A percentile compares a stretch with the other conserved stretches of the same genome.
Conservation (phyloP, 805 yeast species). For the Yarrowia sp. region DNA sequence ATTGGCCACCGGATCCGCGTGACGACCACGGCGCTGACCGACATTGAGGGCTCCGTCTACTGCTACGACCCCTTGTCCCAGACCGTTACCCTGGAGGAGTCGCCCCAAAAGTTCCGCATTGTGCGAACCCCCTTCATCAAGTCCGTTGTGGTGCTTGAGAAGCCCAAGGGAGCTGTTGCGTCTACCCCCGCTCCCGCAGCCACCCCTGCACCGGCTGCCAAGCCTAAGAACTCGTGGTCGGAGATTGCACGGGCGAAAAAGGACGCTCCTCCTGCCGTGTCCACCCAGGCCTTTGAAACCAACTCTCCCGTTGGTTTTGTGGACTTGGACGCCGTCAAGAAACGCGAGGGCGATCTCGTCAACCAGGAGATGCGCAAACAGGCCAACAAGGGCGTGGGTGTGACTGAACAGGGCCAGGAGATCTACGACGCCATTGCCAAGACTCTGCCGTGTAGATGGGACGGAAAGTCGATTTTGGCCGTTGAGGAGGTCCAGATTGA, state of each 20-base stretch:
- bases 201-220: constrained; percentile 1
- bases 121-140: constrained; percentile 66
- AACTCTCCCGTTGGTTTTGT: constrained; percentile 17
- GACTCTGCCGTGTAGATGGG: constrained; percentile 58
- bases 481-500: constrained; percentile 57
- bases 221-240: constrained; percentile 39
- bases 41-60: constrained; percentile 67
- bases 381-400: constrained; percentile 49
- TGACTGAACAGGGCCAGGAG: constrained; percentile 54
- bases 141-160: constrained; percentile 57
- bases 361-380: constrained; percentile 4
- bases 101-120: constrained; percentile 54
- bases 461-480: constrained; percentile 54
- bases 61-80: constrained; percentile 61
- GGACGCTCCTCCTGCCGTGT: constrained; percentile 25
- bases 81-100: constrained; percentile 53
- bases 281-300: constrained; percentile 7
- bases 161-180: constrained; percentile 46
- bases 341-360: constrained; percentile 15
- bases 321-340: constrained; percentile 21
- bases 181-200: background rate
- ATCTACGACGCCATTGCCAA: constrained; percentile 56
- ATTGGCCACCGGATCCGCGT: constrained; percentile 56
- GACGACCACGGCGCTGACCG: constrained; percentile 64
- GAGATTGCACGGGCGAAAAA: constrained; percentile 37